Base-by-base conservation (phyloP, 2,329 filamentous ascomycete species). In the Cladosporium sphaerospermum region DNA sequence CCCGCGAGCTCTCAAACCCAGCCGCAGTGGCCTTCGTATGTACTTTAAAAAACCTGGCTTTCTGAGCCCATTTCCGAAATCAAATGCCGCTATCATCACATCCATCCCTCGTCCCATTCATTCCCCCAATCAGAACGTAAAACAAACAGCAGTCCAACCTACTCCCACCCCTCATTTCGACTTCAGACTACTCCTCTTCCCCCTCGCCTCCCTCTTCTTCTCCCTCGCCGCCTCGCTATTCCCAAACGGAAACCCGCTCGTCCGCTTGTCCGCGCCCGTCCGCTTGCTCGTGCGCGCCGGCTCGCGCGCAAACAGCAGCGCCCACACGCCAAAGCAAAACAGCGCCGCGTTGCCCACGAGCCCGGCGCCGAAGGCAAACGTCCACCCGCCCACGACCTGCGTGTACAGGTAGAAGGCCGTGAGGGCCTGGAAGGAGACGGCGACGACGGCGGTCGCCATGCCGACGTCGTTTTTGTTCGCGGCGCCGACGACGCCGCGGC, bases 361-460 rank as follows among this genome's bases (percentile, higher is more conserved):
- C 0, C 82, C 86, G 4, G 88, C 66, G 1, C 78, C 70, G 64
- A 84, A 65, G 0, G 77, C 79, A 9, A 78, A 73, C 62, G 82
- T 77, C 5, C 75, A 74, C 1, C 73, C 67, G 50, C 73, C 70
- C 31, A 77, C 75, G 71, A 83, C 88, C 66, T 83, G 79, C 45
- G 77, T 76, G 70, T 91, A 93, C 63, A 80, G 77, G 67, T 88
- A 85, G 58, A 84, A 82, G 14, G 83, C 83, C 4, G 76, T 75
- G 0, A 75, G 62, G 14, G 75, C 71, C 67, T 92, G 87, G 72
- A 53, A 53, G 6, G 39, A 36, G 2, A 47, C 45, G 4, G 51
- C 51, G 6, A 50, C 36, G 2, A 41, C 51, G 14, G 52, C 45
- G 2, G 52, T 54, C 7, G 46, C 53, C 31, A 42, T 55, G 10